A percentile compares a stretch with the other conserved stretches of the same genome.
Conservation (phyloP, 106 monocot species). For the Vanilla planifolia region DNA sequence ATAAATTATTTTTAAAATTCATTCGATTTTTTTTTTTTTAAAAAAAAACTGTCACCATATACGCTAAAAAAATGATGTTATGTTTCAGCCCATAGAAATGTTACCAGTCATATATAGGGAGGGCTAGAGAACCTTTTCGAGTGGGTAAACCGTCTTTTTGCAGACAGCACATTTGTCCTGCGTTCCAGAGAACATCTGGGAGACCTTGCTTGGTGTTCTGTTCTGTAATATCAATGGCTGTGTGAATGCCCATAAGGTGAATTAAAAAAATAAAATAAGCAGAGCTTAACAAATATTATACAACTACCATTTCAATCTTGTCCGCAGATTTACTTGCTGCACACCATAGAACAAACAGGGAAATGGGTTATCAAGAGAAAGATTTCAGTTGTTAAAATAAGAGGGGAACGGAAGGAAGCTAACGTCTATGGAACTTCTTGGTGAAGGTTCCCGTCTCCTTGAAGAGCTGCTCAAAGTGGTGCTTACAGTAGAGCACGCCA, state of each 20-base stretch:
- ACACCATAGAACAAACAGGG: background rate
- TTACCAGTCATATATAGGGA: background rate
- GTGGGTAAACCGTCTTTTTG: conserved; percentile 62
- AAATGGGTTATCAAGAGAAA: background rate
- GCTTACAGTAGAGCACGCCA: conserved; percentile 77
- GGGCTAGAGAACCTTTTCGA: conserved; percentile 42
- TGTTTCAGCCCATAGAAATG: too few species aligned
- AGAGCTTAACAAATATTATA: background rate
- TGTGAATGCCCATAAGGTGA: too few species aligned
- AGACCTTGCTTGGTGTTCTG: conserved; percentile 50
- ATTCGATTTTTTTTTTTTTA: too few species aligned
- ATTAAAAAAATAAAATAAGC: too few species aligned
- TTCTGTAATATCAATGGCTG: conserved; percentile 13
- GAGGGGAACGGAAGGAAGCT: background rate
- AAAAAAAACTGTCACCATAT: too few species aligned
- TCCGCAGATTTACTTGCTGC: conserved; percentile 8
- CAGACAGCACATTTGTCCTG: conserved; percentile 68
- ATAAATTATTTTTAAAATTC: too few species aligned
- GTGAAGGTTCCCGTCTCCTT: conserved; percentile 74
- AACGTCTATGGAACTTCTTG: conserved; percentile 61
- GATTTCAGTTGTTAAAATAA: background rate
- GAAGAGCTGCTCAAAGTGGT: conserved; percentile 83
- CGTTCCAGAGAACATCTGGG: conserved; percentile 58
- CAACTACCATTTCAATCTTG: conserved; percentile 4
- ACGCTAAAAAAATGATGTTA: too few species aligned